Evolutionary conservation across 768 basidiomycete genomes (phyloP).

Genomic region (Boletus rufocinnamomeus): DNA sequence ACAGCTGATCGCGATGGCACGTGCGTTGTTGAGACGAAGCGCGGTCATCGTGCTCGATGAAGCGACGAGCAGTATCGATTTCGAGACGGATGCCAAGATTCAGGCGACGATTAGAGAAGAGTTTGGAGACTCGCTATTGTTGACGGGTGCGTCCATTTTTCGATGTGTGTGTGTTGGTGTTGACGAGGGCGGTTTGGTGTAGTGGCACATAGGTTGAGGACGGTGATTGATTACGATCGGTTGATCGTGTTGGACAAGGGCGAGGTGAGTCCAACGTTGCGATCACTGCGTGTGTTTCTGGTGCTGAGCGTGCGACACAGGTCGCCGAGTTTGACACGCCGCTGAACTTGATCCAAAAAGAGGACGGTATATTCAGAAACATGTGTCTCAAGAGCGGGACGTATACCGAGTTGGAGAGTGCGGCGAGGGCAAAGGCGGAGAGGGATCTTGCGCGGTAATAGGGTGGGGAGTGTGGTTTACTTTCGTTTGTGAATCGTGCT

Average conservation of each 20-base stretch:
- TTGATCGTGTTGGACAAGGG: conserved; percentile 71
- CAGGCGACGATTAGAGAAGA: conserved; percentile 86
- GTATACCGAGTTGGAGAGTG: conserved; percentile 58
- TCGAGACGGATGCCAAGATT: conserved; percentile 88
- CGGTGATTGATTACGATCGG: conserved; percentile 80
- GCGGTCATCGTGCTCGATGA: conserved; percentile 79
- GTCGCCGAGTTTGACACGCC: conserved; percentile 75
- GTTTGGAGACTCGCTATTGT: conserved; percentile 69
- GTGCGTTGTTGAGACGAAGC: conserved; percentile 71
- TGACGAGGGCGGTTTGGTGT: conserved; percentile 6
- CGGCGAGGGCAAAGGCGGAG: conserved; percentile 48
- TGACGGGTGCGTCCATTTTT: conserved; percentile 57
- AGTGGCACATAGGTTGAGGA: conserved; percentile 72
- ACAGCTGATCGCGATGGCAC: conserved; percentile 85
- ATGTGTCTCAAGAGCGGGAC: conserved; percentile 76
- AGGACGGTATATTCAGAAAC: conserved; percentile 62
- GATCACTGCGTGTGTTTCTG: neutral
- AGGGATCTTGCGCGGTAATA: conserved; percentile 3
- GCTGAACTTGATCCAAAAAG: conserved; percentile 60
- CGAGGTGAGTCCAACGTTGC: conserved; percentile 21
- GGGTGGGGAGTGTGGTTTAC: neutral
- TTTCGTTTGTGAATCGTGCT: neutral
- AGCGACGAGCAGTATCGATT: conserved; percentile 85
- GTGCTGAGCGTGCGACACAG: conserved; percentile 16
- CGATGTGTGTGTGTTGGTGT: neutral